These are phyloP conservation scores for Monilinia polystroma DNA, from an alignment of 2,329 filamentous ascomycete genomes.

Conservation along the genomic window DNA sequence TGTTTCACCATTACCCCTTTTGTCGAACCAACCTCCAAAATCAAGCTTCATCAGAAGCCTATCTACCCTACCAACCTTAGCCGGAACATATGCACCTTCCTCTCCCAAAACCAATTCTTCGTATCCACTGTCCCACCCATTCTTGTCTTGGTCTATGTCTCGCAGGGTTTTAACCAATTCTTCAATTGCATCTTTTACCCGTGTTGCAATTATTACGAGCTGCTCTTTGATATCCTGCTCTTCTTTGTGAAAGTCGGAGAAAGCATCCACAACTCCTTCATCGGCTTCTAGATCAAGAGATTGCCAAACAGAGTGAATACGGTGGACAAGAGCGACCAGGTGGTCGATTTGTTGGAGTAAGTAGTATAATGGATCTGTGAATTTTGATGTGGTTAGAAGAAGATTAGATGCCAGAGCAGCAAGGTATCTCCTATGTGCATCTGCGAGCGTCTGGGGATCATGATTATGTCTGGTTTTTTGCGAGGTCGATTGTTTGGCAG, in stretches of 20 bases:
- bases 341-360: slow-evolving; percentile 76
- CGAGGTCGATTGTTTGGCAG: slow-evolving; percentile 29
- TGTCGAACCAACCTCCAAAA: slow-evolving; percentile 42
- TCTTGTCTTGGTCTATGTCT: slow-evolving; percentile 50
- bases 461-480: slow-evolving; percentile 46
- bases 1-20: slow-evolving; percentile 27
- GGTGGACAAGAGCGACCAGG: slow-evolving; percentile 72
- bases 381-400: slow-evolving; percentile 62
- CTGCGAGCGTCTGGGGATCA: slow-evolving; percentile 81
- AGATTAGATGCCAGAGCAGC: slow-evolving; percentile 64
- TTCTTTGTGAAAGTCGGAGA: slow-evolving; percentile 69
- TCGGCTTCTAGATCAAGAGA: slow-evolving; percentile 79
- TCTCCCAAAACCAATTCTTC: slow-evolving; percentile 42
- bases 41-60: slow-evolving; percentile 89
- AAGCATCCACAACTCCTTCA: slow-evolving; percentile 75
- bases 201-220: slow-evolving; percentile 60
- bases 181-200: slow-evolving; percentile 67
- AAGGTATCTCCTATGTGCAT: slow-evolving; percentile 77
- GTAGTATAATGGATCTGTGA: slow-evolving; percentile 63
- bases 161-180: slow-evolving; percentile 55
- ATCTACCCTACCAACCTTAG: slow-evolving; percentile 77
- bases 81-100: slow-evolving; percentile 62
- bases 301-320: slow-evolving; percentile 73
- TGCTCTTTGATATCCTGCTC: slow-evolving; percentile 66
- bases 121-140: slow-evolving; percentile 41